Evolutionary conservation across 306 rosid genomes (phyloP), one percentile per base, ranked within the genome.

Genomic region (Cotoneaster glaucophyllus): DNA sequence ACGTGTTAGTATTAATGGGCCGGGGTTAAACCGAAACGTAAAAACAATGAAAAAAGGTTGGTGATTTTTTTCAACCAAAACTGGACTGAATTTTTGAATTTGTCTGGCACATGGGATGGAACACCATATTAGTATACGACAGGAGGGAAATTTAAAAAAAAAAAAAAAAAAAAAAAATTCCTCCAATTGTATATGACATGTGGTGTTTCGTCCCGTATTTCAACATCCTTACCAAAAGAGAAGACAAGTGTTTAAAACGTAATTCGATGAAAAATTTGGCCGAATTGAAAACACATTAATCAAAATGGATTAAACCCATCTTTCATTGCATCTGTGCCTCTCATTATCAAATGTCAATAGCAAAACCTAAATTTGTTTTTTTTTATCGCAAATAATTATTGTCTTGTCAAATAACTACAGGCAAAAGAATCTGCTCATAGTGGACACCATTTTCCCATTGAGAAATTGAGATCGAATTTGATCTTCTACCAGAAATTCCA

Each of bases 81-180:
- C 0, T 37, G 41, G 41, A 37, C 41, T 7, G 41, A 1, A 34
- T 34, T 34, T 34, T 34, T 34, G 1, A 31, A 9, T 0, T 6
- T 34, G 39, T 0, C 8, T 34, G 9, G 0, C 6, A 34, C 8
- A 34, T 4, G 0, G 0, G 8, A 34, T 0, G 9, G 2, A 34
- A 34, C 39, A 34, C 0, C 2, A 34, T 34, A 34, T 34, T 34
- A 34, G 2, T 6, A 7, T 37, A 37, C 9, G 7, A 37, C 0
- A 7, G 41, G 10, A 7, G 0, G 10, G 2, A 37, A 37, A 37
- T 2, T 37, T 34, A 0, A 0, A 2, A 6, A 34, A 6, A 34
- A 34, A 34, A 0, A 0, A 2, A 6, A 34, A 6, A 34, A 34
- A 34, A 5, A 34, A 34, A 34, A 6, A 1, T 0, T 6, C 8